These are phyloP conservation scores for Cerioporus squamosus DNA, from an alignment of 1,284 basidiomycete species.

Conservation along the genomic window DNA sequence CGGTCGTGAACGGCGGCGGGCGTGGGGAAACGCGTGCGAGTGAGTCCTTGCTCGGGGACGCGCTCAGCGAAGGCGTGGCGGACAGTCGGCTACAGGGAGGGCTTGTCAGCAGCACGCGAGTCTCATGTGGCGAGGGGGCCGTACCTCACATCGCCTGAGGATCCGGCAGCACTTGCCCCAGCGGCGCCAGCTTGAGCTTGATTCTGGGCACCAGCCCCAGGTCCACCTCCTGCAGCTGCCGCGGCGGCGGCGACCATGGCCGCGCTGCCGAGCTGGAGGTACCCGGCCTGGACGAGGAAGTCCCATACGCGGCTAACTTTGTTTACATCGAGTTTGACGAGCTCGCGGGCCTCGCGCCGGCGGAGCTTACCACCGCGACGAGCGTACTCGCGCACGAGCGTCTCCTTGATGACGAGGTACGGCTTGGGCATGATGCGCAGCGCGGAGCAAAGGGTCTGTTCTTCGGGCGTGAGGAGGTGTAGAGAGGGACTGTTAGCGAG, in stretches of 20 bases:
- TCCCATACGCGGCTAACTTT: slow-evolving; percentile 92
- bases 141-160: neutral
- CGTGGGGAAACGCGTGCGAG: slow-evolving; percentile 36
- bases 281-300: slow-evolving; percentile 81
- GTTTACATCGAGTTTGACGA: slow-evolving; percentile 92
- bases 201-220: slow-evolving; percentile 1
- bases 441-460: slow-evolving; percentile 87
- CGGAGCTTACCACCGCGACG: slow-evolving; percentile 86
- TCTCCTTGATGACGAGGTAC: slow-evolving; percentile 92
- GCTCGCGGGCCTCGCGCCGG: slow-evolving; percentile 83
- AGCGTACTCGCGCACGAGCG: slow-evolving; percentile 88
- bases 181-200: slow-evolving; percentile 2
- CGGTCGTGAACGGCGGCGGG: slow-evolving; percentile 33
- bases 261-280: slow-evolving; percentile 46
- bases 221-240: slow-evolving; percentile 16
- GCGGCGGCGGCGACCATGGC: slow-evolving; percentile 21
- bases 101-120: neutral
- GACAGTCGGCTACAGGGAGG: slow-evolving; percentile 22
- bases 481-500: slow-evolving; percentile 86
- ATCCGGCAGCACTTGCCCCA: neutral
- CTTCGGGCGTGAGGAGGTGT: slow-evolving; percentile 84
- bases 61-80: slow-evolving; percentile 37
- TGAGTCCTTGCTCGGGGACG: slow-evolving; percentile 45
- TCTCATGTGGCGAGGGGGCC: neutral
- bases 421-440: slow-evolving; percentile 91